Evolutionary conservation across 179 eudicot species (phyloP), one percentile per base, ranked within the genome.

Genomic region (Silene vulgaris): DNA sequence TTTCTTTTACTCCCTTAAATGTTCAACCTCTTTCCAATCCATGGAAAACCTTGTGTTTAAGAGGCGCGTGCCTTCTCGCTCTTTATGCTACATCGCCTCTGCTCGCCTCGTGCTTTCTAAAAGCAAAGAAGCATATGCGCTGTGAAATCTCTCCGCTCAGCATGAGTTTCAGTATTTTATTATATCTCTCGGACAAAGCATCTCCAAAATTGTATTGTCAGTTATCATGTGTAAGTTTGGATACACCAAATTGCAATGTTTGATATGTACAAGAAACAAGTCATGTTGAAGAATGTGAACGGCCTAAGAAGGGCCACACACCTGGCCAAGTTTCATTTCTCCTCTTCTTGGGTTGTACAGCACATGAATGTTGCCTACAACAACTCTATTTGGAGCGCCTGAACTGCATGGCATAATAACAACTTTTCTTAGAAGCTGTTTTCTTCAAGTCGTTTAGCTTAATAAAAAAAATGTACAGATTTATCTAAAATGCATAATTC

Each of bases 241-340:
- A 28, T 13, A 26, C 67, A 6, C n/a, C 74, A 11, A 60, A 61
- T 5, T 16, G 43, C 40, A 69, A 61, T 12, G 35, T 40, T 28
- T 23, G 6, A 12, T 23, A 16, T 35, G 40, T 35, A 40, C 66
- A 74, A 66, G 48, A 32, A 65, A 50, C 35, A 30, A 20, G 69
- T 43, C 32, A 35, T 57, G 56, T n/a, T n/a, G 61, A 52, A 71
- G 50, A 40, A 65, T 12, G 26, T 72, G 3, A 7, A 67, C 5
- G 8, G 11, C 20, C 14, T 45, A 74, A 40, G 65, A 68, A 69
- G 26, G 62, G 37, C 65, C 59, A 64, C 69, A 74, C 84, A 95
- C 99, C 96, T 95, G 99, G 70, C 93, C 99, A 81, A 95, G 99
- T 86, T 95, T 95, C 35, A 95, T 88, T 84, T 95, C 99, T 85